Base-by-base conservation (phyloP, 192 early-diverging fungal genomes). In the Coemansia sp. region DNA sequence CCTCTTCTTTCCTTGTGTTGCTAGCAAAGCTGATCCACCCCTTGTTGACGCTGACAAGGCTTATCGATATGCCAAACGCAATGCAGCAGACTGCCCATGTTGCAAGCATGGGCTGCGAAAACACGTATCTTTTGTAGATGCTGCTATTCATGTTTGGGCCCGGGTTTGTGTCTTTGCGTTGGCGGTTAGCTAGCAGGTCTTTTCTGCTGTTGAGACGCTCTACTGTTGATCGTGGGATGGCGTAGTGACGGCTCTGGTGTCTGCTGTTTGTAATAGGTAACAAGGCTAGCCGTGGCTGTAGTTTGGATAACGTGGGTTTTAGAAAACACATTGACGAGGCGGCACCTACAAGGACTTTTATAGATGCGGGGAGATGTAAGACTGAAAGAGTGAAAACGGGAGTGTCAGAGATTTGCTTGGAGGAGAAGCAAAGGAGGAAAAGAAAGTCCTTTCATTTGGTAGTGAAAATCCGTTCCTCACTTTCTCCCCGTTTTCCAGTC, bases 11-110 rank as follows among this genome's bases (percentile, higher is more conserved):
- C 65, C 32, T 48, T n/a, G 25, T 20, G 42, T n/a, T n/a, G 25
- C 39, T 53, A 44, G 42, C 64, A 58, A 77, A 69, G 37, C 40
- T 71, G 32, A 83, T 68, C 80, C 80, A 83, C 10, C 80, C 80
- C 45, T 83, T 71, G 67, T 70, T 69, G 40, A 74, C 75, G 13
- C 72, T 66, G 39, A 83, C 67, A 1, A 69, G 64, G 14, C 69
- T 45, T 22, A 76, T 48, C 0, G 80, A 75, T 20, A 72, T 54
- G 59, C 80, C 80, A 58, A 83, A 70, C 16, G 69, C 46, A 37
- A 83, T 75, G 67, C 75, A 83, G 64, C 80, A 77, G 58, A 65
- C 64, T 4, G 80, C 80, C 80, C 80, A 83, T 22, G 72, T 60
- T 7, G 72, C 80, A 6, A 83, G 80, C 80, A 77, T 83, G 9